A percentile compares a stretch with the other conserved stretches of the same genome.
phyloP scores from a whole-genome alignment of 257 asterid species.

The Perilla frutescens region DNA sequence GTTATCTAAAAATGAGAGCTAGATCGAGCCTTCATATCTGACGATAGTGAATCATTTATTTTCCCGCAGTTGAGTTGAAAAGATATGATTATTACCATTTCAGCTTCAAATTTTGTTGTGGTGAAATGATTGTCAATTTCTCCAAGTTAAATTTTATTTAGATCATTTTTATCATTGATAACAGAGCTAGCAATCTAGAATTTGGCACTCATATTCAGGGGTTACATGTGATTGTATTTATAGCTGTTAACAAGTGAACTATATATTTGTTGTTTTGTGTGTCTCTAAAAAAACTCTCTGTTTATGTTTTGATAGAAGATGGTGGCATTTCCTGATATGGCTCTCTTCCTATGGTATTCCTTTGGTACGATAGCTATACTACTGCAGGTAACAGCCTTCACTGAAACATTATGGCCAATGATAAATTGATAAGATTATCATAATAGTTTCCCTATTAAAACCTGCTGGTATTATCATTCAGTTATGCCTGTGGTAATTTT shows the following conservation, averaged over 20 bases:
- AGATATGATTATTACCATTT: neutral
- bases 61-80: neutral
- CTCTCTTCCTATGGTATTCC: constrained; percentile 48
- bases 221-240: neutral
- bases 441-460: neutral
- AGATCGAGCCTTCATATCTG: no score
- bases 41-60: no score
- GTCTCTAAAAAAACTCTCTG: neutral
- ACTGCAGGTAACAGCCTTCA: constrained; percentile 41
- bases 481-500: neutral
- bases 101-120: neutral
- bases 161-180: neutral
- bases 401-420: neutral
- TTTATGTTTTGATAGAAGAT: constrained; percentile 30
- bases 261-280: neutral
- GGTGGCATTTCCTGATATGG: constrained; percentile 36
- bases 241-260: constrained; percentile 3
- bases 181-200: constrained; percentile 18
- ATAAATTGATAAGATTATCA: neutral
- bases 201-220: neutral
- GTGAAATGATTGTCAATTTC: neutral
- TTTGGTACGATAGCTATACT: constrained; percentile 50
- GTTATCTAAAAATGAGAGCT: no score
- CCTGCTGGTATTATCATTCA: no score
- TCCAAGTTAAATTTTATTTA: constrained; percentile 1